These are phyloP conservation scores for Fusarium agapanthi DNA, from an alignment of 2,329 filamentous ascomycete species.

Conservation along the genomic window DNA sequence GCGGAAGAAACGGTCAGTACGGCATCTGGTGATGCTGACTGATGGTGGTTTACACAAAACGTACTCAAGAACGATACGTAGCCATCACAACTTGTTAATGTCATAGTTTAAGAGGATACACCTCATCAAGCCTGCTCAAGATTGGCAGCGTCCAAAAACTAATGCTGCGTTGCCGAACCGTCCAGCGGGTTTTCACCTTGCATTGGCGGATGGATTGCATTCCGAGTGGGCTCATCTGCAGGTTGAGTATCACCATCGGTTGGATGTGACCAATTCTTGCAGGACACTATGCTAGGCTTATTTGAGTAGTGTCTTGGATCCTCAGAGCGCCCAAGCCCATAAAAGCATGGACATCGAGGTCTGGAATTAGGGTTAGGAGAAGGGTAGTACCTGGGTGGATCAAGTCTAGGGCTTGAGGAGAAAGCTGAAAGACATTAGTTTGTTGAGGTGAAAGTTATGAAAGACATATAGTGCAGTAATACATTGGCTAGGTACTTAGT, in stretches of 20 bases:
- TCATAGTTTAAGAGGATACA: conserved; percentile 31
- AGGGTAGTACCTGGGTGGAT: conserved; percentile 21
- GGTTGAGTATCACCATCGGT: conserved; percentile 28
- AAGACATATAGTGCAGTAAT: not conserved
- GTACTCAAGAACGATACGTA: not conserved
- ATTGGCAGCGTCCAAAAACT: conserved; percentile 15
- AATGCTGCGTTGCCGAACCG: conserved; percentile 32
- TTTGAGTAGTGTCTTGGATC: conserved; percentile 29
- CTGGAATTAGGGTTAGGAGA: conserved; percentile 31
- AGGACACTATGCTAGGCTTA: conserved; percentile 29
- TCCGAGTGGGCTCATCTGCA: conserved; percentile 29
- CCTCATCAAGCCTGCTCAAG: conserved; percentile 16
- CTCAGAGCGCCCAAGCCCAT: conserved; percentile 1
- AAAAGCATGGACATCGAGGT: conserved; percentile 16
- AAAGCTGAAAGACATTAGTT: not conserved
- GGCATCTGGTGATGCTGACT: conserved; percentile 25
- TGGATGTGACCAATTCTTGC: conserved; percentile 28
- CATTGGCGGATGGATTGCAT: conserved; percentile 25
- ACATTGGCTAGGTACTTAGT: not conserved
- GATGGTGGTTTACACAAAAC: conserved; percentile 23
- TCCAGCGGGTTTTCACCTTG: conserved; percentile 29
- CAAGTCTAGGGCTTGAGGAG: conserved; percentile 27
- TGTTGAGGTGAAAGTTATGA: conserved; percentile 4
- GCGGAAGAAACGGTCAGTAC: conserved; percentile 18
- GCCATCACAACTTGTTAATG: not conserved